A percentile compares a stretch with the other conserved stretches of the same genome.
These are phyloP conservation scores for Pulveroboletus sp. DNA, from an alignment of 768 basidiomycete genomes.

Conservation along the genomic window DNA sequence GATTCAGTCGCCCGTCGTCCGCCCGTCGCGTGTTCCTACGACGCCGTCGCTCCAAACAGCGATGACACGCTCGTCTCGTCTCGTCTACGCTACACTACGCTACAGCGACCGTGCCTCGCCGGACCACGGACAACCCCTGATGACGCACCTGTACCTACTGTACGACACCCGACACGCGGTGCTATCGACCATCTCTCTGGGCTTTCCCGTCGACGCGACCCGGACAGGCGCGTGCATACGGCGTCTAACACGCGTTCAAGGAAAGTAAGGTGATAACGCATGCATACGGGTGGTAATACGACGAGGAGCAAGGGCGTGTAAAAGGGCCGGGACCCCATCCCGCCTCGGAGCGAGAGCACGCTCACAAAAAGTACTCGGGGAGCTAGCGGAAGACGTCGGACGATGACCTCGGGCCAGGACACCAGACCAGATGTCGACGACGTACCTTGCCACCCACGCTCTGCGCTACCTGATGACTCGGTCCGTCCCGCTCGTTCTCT, in stretches of 20 bases:
- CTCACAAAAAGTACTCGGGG: slow-evolving; percentile 73
- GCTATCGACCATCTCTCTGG: slow-evolving; percentile 5
- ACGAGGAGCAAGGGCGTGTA: background rate
- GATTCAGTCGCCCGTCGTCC: no score
- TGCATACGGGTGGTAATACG: background rate
- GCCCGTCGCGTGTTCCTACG: no score
- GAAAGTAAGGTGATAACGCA: background rate
- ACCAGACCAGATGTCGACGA: background rate
- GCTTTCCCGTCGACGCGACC: background rate
- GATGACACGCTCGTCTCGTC: no score
- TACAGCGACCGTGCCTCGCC: no score
- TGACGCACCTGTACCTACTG: no score
- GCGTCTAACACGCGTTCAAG: slow-evolving; percentile 4
- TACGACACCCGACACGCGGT: background rate
- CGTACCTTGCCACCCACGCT: slow-evolving; percentile 67
- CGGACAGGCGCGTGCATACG: background rate
- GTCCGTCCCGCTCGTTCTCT: slow-evolving; percentile 93
- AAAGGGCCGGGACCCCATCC: slow-evolving; percentile 4
- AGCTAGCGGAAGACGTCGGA: slow-evolving; percentile 39
- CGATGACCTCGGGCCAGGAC: background rate
- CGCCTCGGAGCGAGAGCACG: background rate
- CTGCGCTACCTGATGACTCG: slow-evolving; percentile 70
- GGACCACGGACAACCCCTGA: no score
- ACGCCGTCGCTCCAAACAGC: no score
- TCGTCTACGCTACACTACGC: no score